Evolutionary conservation across 2,329 filamentous ascomycete genomes (phyloP).

Genomic region (Xylariales sp.): DNA sequence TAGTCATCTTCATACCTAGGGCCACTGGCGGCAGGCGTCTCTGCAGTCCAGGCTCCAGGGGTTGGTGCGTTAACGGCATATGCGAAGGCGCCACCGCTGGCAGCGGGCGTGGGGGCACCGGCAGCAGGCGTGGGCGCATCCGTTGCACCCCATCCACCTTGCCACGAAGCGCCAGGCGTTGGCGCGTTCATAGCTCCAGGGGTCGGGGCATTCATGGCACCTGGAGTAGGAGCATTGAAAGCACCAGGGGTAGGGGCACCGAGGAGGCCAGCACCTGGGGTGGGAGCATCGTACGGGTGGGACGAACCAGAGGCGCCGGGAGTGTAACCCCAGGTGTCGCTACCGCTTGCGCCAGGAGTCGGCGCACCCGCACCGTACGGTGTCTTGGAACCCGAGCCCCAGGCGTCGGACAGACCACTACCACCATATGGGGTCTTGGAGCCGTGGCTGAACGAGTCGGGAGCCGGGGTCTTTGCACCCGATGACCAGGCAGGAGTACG

Average conservation of each 20-base stretch:
- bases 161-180: slow-evolving; percentile 50
- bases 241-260: slow-evolving; percentile 62
- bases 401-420: slow-evolving; percentile 46
- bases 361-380: slow-evolving; percentile 63
- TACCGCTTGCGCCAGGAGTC: slow-evolving; percentile 53
- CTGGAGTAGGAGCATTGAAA: slow-evolving; percentile 65
- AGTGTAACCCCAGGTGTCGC: slow-evolving; percentile 58
- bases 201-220: slow-evolving; percentile 58
- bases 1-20: slow-evolving; percentile 27
- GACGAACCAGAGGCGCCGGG: slow-evolving; percentile 42
- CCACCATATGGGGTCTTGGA: slow-evolving; percentile 62
- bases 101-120: slow-evolving; percentile 3
- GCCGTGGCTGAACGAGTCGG: slow-evolving; percentile 60
- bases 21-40: slow-evolving; percentile 23
- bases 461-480: slow-evolving; percentile 66
- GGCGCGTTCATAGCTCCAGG: slow-evolving; percentile 58
- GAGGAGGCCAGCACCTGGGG: slow-evolving; percentile 57
- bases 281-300: slow-evolving; percentile 64
- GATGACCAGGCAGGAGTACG: slow-evolving; percentile 77
- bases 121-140: slow-evolving; percentile 7
- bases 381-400: slow-evolving; percentile 69
- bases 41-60: slow-evolving; percentile 24
- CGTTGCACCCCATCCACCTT: slow-evolving; percentile 5
- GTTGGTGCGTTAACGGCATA: slow-evolving; percentile 18
- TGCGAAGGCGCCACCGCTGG: slow-evolving; percentile 3